Evolutionary conservation across 805 yeast genomes (phyloP).

Genomic region (Priceomyces melissophilus): DNA sequence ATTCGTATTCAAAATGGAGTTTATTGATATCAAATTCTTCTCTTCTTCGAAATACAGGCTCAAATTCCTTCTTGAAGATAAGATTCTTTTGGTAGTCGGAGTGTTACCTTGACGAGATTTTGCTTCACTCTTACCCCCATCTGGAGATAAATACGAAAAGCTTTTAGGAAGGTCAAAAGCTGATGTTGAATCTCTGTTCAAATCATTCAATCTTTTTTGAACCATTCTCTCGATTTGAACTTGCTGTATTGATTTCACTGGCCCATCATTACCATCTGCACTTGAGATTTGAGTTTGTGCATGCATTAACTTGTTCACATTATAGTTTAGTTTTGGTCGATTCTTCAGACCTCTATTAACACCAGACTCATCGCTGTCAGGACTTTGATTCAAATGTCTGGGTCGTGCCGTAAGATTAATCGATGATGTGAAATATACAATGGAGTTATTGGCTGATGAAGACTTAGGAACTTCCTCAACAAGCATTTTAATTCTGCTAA

Average conservation of each 20-base stretch:
- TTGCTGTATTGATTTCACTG: conserved; percentile 40
- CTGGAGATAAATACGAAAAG: conserved; percentile 33
- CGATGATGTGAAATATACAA: conserved; percentile 39
- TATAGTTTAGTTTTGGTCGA: conserved; percentile 43
- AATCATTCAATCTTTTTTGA: conserved; percentile 32
- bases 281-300: conserved; percentile 35
- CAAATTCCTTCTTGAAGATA: conserved; percentile 41
- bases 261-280: conserved; percentile 24
- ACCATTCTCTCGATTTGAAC: conserved; percentile 39
- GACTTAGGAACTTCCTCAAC: conserved; percentile 42
- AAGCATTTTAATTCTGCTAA: conserved; percentile 24
- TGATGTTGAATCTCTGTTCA: conserved; percentile 29
- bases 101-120: conserved; percentile 38
- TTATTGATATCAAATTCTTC: conserved; percentile 39
- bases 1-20: conserved; percentile 38
- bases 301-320: conserved; percentile 39
- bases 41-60: conserved; percentile 46
- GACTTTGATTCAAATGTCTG: conserved; percentile 8
- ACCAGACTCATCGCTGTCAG: conserved; percentile 11
- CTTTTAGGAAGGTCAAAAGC: conserved; percentile 42
- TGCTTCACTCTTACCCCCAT: conserved; percentile 20
- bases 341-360: conserved; percentile 22
- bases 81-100: conserved; percentile 39
- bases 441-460: conserved; percentile 27
- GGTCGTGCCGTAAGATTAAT: conserved; percentile 42